Percentiles rank a stretch among this genome's conserved stretches.
Evolutionary conservation across 1,284 basidiomycete species (phyloP).

Genomic region (Salmacisia buchloeana): DNA sequence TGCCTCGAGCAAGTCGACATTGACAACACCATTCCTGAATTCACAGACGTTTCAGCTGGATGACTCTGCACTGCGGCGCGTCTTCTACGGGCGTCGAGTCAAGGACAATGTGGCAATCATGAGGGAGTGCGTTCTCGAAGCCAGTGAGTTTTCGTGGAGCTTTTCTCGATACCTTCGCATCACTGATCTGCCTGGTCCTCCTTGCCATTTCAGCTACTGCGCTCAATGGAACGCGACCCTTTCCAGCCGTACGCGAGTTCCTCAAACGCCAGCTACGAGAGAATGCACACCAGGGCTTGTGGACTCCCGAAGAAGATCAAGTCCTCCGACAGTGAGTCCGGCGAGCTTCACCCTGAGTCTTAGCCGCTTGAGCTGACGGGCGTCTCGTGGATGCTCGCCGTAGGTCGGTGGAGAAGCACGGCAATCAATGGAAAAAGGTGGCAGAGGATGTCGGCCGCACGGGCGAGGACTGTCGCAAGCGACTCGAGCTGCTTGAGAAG

Average conservation of each 20-base stretch:
- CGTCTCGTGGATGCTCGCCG: background rate
- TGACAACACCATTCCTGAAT: background rate
- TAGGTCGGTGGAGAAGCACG: background rate
- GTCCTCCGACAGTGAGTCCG: background rate
- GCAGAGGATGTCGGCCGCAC: slow-evolving; percentile 1
- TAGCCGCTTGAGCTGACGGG: background rate
- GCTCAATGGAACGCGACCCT: background rate
- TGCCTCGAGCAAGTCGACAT: no score
- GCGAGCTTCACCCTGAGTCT: background rate
- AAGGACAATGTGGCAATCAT: background rate
- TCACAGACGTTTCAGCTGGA: background rate
- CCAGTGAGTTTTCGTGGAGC: background rate
- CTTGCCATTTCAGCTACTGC: background rate
- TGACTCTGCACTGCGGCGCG: background rate
- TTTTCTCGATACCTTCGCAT: background rate
- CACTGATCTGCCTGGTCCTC: background rate
- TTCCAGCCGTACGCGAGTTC: background rate
- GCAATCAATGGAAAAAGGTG: background rate
- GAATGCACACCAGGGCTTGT: background rate
- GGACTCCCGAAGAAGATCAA: background rate
- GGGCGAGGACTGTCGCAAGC: background rate
- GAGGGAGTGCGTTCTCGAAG: background rate
- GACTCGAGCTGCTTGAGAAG: background rate
- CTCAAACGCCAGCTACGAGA: background rate
- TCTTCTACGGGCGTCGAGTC: background rate